phyloP scores from a whole-genome alignment of 768 basidiomycete genomes.

The Lactarius deliciosus region DNA sequence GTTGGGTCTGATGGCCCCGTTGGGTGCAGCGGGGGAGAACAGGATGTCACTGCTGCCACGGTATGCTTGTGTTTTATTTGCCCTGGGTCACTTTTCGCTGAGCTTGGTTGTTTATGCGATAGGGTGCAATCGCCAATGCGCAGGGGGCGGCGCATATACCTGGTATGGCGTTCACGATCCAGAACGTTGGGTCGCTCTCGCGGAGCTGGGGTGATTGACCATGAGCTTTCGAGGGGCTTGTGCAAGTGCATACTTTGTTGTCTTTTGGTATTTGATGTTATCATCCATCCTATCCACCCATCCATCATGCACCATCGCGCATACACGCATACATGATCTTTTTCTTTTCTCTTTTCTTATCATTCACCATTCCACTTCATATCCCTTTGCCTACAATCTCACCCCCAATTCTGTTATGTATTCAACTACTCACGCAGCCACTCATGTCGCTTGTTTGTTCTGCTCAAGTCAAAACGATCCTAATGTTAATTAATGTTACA shows the following conservation, averaged over 20 bases:
- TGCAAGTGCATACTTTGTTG: background rate
- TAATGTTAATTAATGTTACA: background rate
- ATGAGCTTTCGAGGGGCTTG: background rate
- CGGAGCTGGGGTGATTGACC: constrained; percentile 37
- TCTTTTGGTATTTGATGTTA: constrained; percentile 3
- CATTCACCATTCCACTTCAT: background rate
- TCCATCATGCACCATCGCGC: constrained; percentile 2
- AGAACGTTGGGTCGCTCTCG: constrained; percentile 37
- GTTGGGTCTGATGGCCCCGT: background rate
- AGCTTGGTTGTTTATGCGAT: background rate
- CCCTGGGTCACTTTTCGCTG: background rate
- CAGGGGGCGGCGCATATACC: constrained; percentile 4
- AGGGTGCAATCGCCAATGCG: background rate
- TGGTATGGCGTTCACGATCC: constrained; percentile 32
- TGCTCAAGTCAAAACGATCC: background rate
- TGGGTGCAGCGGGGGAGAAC: background rate
- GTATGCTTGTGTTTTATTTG: background rate
- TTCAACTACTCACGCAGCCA: background rate
- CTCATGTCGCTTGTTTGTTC: background rate
- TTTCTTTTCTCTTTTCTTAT: background rate
- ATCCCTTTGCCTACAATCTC: background rate
- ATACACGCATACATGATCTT: background rate
- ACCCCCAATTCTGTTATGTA: background rate
- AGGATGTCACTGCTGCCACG: background rate
- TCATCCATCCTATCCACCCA: constrained; percentile 5